phyloP scores from a whole-genome alignment of 768 basidiomycete genomes.

The Lactifluus echinatus region DNA sequence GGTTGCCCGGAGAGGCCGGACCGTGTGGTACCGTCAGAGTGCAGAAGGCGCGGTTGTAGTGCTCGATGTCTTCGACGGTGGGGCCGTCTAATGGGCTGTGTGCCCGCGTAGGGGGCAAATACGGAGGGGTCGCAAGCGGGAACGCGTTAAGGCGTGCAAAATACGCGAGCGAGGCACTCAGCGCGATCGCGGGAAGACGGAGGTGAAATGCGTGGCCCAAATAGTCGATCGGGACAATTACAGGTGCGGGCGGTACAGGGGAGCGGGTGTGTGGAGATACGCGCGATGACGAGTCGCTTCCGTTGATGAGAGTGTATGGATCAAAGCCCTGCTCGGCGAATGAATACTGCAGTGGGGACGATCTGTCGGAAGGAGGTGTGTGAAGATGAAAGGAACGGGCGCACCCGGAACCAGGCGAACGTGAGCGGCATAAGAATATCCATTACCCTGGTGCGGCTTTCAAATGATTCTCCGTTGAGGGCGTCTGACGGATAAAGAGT shows the following conservation, averaged over 20 bases:
- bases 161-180: constrained; percentile 15
- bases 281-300: background rate
- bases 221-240: constrained; percentile 2
- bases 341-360: constrained; percentile 12
- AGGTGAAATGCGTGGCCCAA: constrained; percentile 6
- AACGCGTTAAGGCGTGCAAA: constrained; percentile 13
- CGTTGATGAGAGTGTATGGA: constrained; percentile 1
- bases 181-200: constrained; percentile 11
- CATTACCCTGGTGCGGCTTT: constrained; percentile 9
- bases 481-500: constrained; percentile 7
- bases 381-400: background rate
- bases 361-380: background rate
- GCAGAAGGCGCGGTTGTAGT: constrained; percentile 3
- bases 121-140: background rate
- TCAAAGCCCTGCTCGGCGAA: constrained; percentile 15
- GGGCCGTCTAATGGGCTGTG: background rate
- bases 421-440: constrained; percentile 9
- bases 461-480: constrained; percentile 13
- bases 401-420: constrained; percentile 17
- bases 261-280: background rate
- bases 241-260: background rate
- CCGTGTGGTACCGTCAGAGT: constrained; percentile 6
- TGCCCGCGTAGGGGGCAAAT: background rate
- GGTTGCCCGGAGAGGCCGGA: background rate
- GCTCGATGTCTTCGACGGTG: constrained; percentile 12